phyloP scores from a whole-genome alignment of 2,329 filamentous ascomycete genomes.

The Myriangium duriaei region DNA sequence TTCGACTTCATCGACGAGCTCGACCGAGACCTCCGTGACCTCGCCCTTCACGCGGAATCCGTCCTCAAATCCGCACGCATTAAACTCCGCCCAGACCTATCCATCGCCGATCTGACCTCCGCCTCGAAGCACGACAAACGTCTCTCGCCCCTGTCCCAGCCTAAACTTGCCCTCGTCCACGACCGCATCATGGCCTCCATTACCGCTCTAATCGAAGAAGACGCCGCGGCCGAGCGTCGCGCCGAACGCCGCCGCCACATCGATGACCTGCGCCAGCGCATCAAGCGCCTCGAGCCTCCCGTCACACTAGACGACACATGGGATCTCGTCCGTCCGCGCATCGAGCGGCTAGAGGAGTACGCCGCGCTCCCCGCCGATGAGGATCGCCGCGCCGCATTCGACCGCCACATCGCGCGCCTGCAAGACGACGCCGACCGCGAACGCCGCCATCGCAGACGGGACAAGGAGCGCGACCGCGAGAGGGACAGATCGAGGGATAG shows the following conservation, averaged over 20 bases:
- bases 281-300: constrained; percentile 84
- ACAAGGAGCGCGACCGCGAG: constrained; percentile 30
- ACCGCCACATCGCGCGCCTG: constrained; percentile 82
- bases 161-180: constrained; percentile 18
- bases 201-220: constrained; percentile 40
- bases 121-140: constrained; percentile 76
- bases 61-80: constrained; percentile 8
- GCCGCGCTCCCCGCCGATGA: constrained; percentile 73
- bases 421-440: constrained; percentile 69
- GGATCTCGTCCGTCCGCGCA: constrained; percentile 70
- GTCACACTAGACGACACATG: constrained; percentile 68
- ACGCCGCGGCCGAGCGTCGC: constrained; percentile 70
- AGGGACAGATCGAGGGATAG: constrained; percentile 53
- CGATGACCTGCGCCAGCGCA: constrained; percentile 70
- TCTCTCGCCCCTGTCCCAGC: constrained; percentile 63
- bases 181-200: constrained; percentile 4
- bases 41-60: constrained; percentile 73
- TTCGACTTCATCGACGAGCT: constrained; percentile 94
- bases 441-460: constrained; percentile 32
- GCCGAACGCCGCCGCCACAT: constrained; percentile 74
- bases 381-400: constrained; percentile 69
- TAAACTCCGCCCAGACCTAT: constrained; percentile 40
- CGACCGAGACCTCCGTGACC: constrained; percentile 69
- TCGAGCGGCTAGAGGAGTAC: constrained; percentile 76
- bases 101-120: constrained; percentile 74